Percentiles rank a stretch among this genome's conserved stretches.
Evolutionary conservation across 2,329 filamentous ascomycete genomes (phyloP).

Genomic region (Monilinia laxa): DNA sequence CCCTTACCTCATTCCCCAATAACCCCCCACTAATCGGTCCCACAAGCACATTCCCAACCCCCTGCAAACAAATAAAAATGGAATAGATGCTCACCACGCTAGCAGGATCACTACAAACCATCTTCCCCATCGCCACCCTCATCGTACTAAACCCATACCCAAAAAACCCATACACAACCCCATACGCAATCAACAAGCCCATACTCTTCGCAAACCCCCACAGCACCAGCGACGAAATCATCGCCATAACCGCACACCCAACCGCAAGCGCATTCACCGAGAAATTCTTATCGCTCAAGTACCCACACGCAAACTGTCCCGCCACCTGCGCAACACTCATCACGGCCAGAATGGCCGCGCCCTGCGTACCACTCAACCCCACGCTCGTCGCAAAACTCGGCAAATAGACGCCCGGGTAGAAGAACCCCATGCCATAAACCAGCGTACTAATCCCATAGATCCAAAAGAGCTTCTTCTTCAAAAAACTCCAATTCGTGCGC

Average conservation of each 20-base stretch:
- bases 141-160: conserved; percentile 52
- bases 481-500: conserved; percentile 41
- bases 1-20: conserved; percentile 25
- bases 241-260: conserved; percentile 48
- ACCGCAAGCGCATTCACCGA: conserved; percentile 43
- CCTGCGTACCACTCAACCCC: conserved; percentile 64
- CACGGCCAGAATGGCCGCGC: conserved; percentile 53
- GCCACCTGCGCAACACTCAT: conserved; percentile 51
- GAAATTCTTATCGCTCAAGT: conserved; percentile 49
- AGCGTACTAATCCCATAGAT: conserved; percentile 52
- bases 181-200: conserved; percentile 49
- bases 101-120: conserved; percentile 38
- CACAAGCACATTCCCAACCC: conserved; percentile 39
- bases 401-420: conserved; percentile 55
- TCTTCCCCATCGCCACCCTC: conserved; percentile 44
- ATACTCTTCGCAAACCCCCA: conserved; percentile 52
- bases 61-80: conserved; percentile 39
- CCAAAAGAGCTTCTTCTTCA: conserved; percentile 48
- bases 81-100: conserved; percentile 36
- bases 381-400: conserved; percentile 46
- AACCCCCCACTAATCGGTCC: conserved; percentile 39
- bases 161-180: conserved; percentile 56
- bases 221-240: conserved; percentile 49
- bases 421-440: conserved; percentile 54
- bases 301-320: conserved; percentile 51